Evolutionary conservation across 2,329 filamentous ascomycete genomes (phyloP).

Genomic region (Botrytis aclada): DNA sequence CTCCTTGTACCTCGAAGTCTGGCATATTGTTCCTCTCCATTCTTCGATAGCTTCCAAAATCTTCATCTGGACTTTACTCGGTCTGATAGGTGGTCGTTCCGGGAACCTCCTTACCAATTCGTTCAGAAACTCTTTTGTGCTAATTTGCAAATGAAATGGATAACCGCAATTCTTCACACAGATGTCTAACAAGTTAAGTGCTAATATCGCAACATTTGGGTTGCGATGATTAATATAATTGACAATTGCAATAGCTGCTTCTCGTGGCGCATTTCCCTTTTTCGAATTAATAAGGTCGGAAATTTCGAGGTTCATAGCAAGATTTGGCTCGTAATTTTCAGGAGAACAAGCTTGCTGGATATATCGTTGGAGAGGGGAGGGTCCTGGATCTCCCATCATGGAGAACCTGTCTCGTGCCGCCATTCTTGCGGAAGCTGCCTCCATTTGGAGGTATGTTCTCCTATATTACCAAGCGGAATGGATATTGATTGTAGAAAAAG

Average conservation of each 20-base stretch:
- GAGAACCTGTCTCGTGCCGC: constrained; percentile 92
- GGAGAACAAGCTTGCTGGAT: constrained; percentile 96
- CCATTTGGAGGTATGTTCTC: constrained; percentile 55
- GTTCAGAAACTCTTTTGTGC: constrained; percentile 98
- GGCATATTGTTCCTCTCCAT: constrained; percentile 97
- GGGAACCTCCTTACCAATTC: constrained; percentile 95
- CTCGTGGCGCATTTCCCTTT: constrained; percentile 91
- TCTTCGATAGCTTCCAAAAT: constrained; percentile 97
- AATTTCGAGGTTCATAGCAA: constrained; percentile 94
- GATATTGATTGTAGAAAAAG: neutral
- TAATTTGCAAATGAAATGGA: constrained; percentile 96
- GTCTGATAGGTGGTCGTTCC: constrained; percentile 82
- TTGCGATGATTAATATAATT: constrained; percentile 96
- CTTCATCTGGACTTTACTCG: constrained; percentile 82
- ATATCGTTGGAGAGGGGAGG: constrained; percentile 88
- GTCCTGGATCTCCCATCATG: constrained; percentile 72
- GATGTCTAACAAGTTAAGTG: constrained; percentile 90
- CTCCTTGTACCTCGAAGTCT: constrained; percentile 96
- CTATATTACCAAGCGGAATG: constrained; percentile 24
- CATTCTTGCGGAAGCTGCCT: constrained; percentile 93
- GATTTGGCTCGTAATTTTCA: constrained; percentile 96
- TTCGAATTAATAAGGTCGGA: constrained; percentile 95
- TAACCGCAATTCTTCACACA: constrained; percentile 99
- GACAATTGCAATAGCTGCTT: constrained; percentile 90
- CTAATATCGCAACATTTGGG: constrained; percentile 87